Conservation (phyloP, 306 rosid genomes). For the Canavalia ensiformis region DNA sequence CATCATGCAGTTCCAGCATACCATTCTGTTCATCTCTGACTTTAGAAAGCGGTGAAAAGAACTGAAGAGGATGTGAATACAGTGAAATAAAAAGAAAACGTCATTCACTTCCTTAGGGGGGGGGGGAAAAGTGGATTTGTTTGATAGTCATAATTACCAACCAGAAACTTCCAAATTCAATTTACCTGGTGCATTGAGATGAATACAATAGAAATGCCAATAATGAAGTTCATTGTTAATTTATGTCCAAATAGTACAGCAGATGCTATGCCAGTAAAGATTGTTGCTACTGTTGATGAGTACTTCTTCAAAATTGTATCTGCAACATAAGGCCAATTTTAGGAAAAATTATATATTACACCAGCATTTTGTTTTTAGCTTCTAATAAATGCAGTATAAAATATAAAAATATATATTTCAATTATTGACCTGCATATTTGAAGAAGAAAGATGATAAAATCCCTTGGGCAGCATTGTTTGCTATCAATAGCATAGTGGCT, state of each 20-base stretch:
- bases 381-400: constrained; percentile 7
- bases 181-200: constrained; percentile 99
- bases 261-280: constrained; percentile 98
- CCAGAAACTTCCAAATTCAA: constrained; percentile 41
- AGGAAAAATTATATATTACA: constrained; percentile 3
- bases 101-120: not conserved
- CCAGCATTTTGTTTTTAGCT: constrained; percentile 5
- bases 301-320: constrained; percentile 98
- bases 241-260: constrained; percentile 93
- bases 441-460: constrained; percentile 96
- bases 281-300: constrained; percentile 98
- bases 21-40: constrained; percentile 86
- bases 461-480: constrained; percentile 99
- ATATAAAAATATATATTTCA: constrained; percentile 3
- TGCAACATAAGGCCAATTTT: constrained; percentile 51
- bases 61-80: constrained; percentile 60
- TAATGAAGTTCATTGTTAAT: constrained; percentile 86
- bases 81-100: constrained; percentile 7
- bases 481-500: constrained; percentile 93
- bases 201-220: constrained; percentile 97
- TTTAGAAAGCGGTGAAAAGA: constrained; percentile 90
- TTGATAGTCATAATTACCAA: constrained; percentile 11
- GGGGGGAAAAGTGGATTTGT: not conserved
- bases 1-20: constrained; percentile 73
- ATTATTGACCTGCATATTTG: constrained; percentile 91